Conservation (phyloP, 108 stramenopile species). For the Nitzschia inconspicua region DNA sequence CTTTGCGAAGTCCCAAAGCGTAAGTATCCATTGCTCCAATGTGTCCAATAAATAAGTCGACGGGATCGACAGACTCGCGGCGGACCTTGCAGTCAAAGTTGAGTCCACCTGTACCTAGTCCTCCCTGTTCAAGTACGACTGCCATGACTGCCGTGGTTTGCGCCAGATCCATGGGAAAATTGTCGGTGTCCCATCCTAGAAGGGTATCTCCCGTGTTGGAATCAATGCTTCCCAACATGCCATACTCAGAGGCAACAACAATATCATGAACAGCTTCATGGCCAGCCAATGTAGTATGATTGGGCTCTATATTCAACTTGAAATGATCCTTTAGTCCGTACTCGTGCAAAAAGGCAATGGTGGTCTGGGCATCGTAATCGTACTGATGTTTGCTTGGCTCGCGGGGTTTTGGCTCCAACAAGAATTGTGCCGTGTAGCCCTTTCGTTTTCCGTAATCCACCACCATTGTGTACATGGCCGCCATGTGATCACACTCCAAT, state of each 20-base stretch:
- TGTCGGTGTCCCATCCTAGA: slow-evolving; percentile 69
- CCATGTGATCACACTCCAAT: slow-evolving; percentile 61
- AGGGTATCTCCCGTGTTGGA: slow-evolving; percentile 64
- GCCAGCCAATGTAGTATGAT: slow-evolving; percentile 69
- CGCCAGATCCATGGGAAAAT: slow-evolving; percentile 53
- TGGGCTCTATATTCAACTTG: slow-evolving; percentile 70
- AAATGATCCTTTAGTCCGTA: slow-evolving; percentile 57
- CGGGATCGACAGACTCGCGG: slow-evolving; percentile 54
- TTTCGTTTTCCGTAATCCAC: slow-evolving; percentile 47
- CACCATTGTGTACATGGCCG: slow-evolving; percentile 54
- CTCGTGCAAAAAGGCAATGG: slow-evolving; percentile 53
- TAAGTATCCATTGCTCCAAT: slow-evolving; percentile 68
- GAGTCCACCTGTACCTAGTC: slow-evolving; percentile 50
- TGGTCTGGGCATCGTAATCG: slow-evolving; percentile 72
- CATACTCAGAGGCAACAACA: slow-evolving; percentile 39
- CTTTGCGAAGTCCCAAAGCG: slow-evolving; percentile 55
- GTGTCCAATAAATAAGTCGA: slow-evolving; percentile 66
- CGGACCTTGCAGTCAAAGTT: slow-evolving; percentile 78
- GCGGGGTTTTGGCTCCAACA: slow-evolving; percentile 68
- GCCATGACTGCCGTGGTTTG: slow-evolving; percentile 53
- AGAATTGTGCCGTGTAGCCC: slow-evolving; percentile 44
- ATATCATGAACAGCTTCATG: slow-evolving; percentile 66
- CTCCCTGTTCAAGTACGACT: slow-evolving; percentile 50
- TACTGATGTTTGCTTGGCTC: slow-evolving; percentile 75
- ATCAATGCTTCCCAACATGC: slow-evolving; percentile 64